These are phyloP conservation scores for Alternaria conjuncta DNA, from an alignment of 2,329 filamentous ascomycete genomes.

Conservation along the genomic window DNA sequence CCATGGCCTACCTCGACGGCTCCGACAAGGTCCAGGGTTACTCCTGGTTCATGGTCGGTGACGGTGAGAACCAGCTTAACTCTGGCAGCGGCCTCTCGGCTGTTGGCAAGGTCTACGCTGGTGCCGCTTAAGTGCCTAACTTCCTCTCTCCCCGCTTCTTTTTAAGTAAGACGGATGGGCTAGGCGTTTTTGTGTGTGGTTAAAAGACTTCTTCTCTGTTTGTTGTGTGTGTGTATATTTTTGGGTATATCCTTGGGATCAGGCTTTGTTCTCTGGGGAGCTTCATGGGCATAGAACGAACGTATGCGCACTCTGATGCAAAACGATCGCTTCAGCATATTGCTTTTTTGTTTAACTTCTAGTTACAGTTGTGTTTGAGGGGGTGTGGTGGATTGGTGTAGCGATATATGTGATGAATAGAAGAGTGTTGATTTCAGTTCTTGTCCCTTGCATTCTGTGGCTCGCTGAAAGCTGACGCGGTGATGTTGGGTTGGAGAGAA, in stretches of 20 bases:
- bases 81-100: slow-evolving; percentile 25
- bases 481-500: neutral
- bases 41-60: slow-evolving; percentile 48
- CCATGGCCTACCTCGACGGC: slow-evolving; percentile 43
- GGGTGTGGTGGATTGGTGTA: slow-evolving; percentile 20
- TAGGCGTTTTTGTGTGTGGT: slow-evolving; percentile 7
- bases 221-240: neutral
- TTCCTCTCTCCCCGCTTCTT: neutral
- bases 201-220: neutral
- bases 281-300: neutral
- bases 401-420: slow-evolving; percentile 4
- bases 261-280: neutral
- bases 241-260: neutral
- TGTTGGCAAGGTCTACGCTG: slow-evolving; percentile 37
- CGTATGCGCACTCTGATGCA: slow-evolving; percentile 3
- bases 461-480: neutral
- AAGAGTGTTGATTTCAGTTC: neutral
- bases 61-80: slow-evolving; percentile 40
- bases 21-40: slow-evolving; percentile 42
- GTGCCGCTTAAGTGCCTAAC: slow-evolving; percentile 9
- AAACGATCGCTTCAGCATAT: slow-evolving; percentile 5
- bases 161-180: neutral
- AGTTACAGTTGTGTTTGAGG: neutral
- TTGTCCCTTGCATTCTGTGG: neutral
- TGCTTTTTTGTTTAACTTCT: slow-evolving; percentile 18